Evolutionary conservation across 352 stramenopile species (phyloP), one percentile per base, ranked within the genome.

Genomic region (Pythium periplocum): DNA sequence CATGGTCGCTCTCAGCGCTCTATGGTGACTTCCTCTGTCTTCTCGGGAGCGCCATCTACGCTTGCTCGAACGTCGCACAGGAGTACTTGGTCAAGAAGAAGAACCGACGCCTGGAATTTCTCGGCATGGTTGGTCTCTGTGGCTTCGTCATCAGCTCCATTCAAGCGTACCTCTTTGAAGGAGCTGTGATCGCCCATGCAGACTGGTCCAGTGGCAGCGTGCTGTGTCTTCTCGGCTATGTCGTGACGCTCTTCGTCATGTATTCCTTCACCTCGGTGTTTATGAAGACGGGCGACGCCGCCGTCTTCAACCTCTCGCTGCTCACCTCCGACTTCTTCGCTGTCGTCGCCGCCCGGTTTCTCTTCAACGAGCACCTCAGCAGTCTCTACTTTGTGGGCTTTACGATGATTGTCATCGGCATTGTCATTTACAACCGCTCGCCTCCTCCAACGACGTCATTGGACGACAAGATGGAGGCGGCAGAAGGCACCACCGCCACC

Each of bases 261-360:
- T 98, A 98, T 73, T 83, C 83, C 11, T 79, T 77, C 48, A 96
- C 85, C 4, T 94, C 86, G 51, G 76, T 76, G 55, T 88, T 88
- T 56, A 73, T 88, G 49, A 80, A 86, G 34, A 75, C 78, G 8
- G 86, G 81, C 38, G 96, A 99, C 79, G 91, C 96, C 6, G 95
- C 95, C 7, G 68, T 98, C 32, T 95, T 99, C 63, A 98, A 98
- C 74, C 67, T 99, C 43, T 98, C 89, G 8, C 66, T 99, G 51
- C 90, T 99, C 61, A 97, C 93, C 12, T 96, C 92, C 47, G 96
- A 98, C 65, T 84, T 98, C 39, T 99, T 97, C 71, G 92, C 93
- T 0, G 90, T 98, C 46, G 68, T 95, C 31, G 80, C 75, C 3
- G 73, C 67, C 93, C 65, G 96, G 93, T 88, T 87, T 73, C 51